These are phyloP conservation scores for Nicotiana knightiana DNA, from an alignment of 257 asterid species.

Conservation along the genomic window DNA sequence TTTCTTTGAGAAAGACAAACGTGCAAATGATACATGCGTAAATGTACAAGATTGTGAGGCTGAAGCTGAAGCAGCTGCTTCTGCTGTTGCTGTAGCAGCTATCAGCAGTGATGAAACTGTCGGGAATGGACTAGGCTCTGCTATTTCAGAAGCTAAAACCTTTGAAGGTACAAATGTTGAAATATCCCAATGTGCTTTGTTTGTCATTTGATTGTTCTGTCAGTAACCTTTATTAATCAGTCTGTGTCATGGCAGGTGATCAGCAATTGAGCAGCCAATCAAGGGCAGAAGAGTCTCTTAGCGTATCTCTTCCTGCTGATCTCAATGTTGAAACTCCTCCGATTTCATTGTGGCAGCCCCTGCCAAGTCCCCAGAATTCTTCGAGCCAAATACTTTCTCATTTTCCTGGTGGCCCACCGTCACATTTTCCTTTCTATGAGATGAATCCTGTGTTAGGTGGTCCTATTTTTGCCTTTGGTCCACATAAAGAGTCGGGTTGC, in stretches of 20 bases:
- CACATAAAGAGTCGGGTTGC: constrained; percentile 65
- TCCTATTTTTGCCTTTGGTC: constrained; percentile 73
- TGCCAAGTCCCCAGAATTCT: constrained; percentile 77
- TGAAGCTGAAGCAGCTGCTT: constrained; percentile 96
- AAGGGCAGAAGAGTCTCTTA: constrained; percentile 65
- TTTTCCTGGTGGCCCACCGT: constrained; percentile 77
- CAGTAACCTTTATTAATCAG: constrained; percentile 9
- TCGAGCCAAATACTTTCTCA: constrained; percentile 75
- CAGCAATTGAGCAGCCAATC: constrained; percentile 51
- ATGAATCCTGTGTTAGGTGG: constrained; percentile 87
- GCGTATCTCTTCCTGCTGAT: constrained; percentile 95
- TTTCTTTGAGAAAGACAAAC: constrained; percentile 63
- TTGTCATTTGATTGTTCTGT: neutral
- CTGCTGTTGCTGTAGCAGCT: constrained; percentile 94
- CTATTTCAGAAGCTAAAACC: constrained; percentile 35
- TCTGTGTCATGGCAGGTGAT: constrained; percentile 42
- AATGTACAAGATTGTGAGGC: constrained; percentile 67
- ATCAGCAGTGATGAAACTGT: constrained; percentile 68
- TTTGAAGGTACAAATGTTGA: constrained; percentile 40
- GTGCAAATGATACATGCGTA: constrained; percentile 40
- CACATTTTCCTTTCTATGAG: constrained; percentile 90
- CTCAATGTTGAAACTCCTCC: constrained; percentile 89
- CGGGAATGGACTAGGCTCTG: constrained; percentile 48
- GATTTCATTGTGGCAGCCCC: constrained; percentile 82
- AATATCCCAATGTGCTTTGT: constrained; percentile 17